These are phyloP conservation scores for Talinum fruticosum DNA, from an alignment of 148 eudicot species.

Conservation along the genomic window DNA sequence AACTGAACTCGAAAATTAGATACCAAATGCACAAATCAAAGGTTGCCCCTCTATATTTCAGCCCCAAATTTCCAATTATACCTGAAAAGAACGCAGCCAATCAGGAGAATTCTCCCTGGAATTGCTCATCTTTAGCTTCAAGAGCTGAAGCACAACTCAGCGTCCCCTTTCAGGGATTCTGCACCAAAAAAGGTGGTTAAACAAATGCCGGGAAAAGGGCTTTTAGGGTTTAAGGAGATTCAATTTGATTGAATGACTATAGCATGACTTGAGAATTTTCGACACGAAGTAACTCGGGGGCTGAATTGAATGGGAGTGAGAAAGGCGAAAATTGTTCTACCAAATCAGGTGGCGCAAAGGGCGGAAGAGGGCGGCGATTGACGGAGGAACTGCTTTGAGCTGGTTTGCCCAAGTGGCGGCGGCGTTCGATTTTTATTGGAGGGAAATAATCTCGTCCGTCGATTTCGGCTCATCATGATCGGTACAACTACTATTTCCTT, in stretches of 20 bases:
- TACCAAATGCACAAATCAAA: background rate
- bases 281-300: background rate
- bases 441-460: conserved; percentile 14
- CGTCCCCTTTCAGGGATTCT: background rate
- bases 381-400: background rate
- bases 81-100: conserved; percentile 73
- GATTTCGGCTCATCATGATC: background rate
- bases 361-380: conserved; percentile 19
- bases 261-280: background rate
- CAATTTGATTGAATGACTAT: background rate
- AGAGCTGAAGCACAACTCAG: background rate
- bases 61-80: conserved; percentile 1
- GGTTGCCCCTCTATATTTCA: background rate
- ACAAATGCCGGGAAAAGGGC: background rate
- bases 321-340: background rate
- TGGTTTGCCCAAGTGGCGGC: background rate
- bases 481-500: too few relatives aligned
- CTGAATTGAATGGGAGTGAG: background rate
- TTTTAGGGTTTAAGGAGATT: background rate
- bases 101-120: conserved; percentile 66
- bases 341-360: conserved; percentile 7
- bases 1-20: background rate
- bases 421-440: conserved; percentile 14
- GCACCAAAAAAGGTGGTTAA: background rate
- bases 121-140: conserved; percentile 29